Conservation (phyloP, 768 basidiomycete genomes). For the Termitomyces sp. region DNA sequence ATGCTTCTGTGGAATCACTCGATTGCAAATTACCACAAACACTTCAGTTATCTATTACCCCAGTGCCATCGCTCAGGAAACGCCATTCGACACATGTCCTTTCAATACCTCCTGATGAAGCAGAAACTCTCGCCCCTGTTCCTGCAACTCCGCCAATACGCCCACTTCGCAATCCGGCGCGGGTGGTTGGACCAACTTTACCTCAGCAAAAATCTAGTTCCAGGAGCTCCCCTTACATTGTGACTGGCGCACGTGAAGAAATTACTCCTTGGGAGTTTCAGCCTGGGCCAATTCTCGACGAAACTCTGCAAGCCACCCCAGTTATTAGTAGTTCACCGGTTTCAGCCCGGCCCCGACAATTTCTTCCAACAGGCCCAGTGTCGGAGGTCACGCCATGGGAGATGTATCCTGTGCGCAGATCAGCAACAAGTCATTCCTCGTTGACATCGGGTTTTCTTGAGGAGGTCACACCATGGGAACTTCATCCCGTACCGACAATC, state of each 20-base stretch:
- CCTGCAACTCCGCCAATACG: slow-evolving; percentile 22
- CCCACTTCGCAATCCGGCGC: slow-evolving; percentile 32
- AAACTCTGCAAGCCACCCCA: slow-evolving; percentile 1
- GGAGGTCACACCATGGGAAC: slow-evolving; percentile 29
- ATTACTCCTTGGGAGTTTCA: slow-evolving; percentile 34
- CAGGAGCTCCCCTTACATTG: slow-evolving; percentile 21
- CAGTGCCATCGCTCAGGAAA: slow-evolving; percentile 24
- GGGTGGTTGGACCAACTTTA: slow-evolving; percentile 3
- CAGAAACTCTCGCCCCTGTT: slow-evolving; percentile 17
- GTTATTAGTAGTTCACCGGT: slow-evolving; percentile 9
- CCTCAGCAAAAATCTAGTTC: slow-evolving; percentile 8
- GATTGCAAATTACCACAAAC: slow-evolving; percentile 5
- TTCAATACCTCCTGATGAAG: slow-evolving; percentile 16
- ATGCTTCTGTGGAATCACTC: slow-evolving; percentile 20
- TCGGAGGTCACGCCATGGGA: slow-evolving; percentile 29
- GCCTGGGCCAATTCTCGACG: slow-evolving; percentile 15
- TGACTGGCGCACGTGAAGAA: slow-evolving; percentile 22
- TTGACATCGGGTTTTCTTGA: slow-evolving; percentile 22
- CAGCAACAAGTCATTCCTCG: slow-evolving; percentile 18
- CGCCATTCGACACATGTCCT: slow-evolving; percentile 27
- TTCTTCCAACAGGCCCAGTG: slow-evolving; percentile 18
- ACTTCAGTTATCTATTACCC: not conserved
- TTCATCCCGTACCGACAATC: slow-evolving; percentile 22
- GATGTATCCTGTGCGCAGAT: slow-evolving; percentile 17
- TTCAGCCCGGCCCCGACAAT: slow-evolving; percentile 10